Conservation (phyloP, 768 basidiomycete genomes). For the Mycena maculata region DNA sequence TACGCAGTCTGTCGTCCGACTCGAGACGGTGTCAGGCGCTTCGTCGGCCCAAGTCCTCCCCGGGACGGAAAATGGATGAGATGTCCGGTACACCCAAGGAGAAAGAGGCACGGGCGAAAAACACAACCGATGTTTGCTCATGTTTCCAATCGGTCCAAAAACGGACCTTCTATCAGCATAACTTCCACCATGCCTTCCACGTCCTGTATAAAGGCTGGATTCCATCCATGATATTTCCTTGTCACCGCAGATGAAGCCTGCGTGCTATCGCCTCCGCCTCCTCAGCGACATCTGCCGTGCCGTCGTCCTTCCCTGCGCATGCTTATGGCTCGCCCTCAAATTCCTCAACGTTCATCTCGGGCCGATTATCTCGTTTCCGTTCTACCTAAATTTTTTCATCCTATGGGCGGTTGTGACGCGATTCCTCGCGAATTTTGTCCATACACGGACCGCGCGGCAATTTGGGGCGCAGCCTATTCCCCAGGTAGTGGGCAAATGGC, state of each 20-base stretch:
- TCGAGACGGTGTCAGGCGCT: too few species aligned
- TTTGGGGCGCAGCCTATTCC: constrained; percentile 67
- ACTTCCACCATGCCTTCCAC: background rate
- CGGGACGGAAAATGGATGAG: background rate
- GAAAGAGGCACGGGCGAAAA: constrained; percentile 1
- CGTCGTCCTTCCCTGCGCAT: constrained; percentile 54
- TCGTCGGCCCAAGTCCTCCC: background rate
- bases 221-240: constrained; percentile 11
- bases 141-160: background rate
- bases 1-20: too few species aligned
- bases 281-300: constrained; percentile 57
- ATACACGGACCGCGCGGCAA: constrained; percentile 57
- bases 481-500: constrained; percentile 75
- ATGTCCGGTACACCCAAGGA: background rate
- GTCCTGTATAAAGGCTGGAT: constrained; percentile 3
- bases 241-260: constrained; percentile 50
- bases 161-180: background rate
- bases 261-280: constrained; percentile 62
- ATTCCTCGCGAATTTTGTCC: constrained; percentile 47
- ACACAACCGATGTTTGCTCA: constrained; percentile 11
- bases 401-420: constrained; percentile 52
- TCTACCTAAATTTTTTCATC: constrained; percentile 55
- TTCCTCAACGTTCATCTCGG: constrained; percentile 48
- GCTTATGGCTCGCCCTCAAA: constrained; percentile 46
- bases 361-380: constrained; percentile 47